Conservation (phyloP, 257 asterid species). For the Ilex aquifolium region DNA sequence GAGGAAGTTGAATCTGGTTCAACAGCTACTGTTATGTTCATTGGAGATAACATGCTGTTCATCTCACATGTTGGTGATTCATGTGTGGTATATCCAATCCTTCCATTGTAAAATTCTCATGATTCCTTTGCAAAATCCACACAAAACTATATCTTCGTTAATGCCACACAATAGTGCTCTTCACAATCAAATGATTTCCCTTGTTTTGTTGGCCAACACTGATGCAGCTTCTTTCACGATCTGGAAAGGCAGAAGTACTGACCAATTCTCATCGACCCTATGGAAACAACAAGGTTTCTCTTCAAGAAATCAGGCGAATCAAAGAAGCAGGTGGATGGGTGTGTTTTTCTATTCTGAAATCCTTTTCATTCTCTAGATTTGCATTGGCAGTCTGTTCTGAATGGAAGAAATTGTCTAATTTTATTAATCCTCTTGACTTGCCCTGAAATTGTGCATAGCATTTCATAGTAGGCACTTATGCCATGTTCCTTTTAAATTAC, state of each 20-base stretch:
- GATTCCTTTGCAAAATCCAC: too few relatives aligned
- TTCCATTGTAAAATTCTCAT: too few relatives aligned
- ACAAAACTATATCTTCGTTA: too few relatives aligned
- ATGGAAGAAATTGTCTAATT: background rate
- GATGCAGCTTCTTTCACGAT: slow-evolving; percentile 65
- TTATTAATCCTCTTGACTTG: background rate
- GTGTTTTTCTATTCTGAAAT: slow-evolving; percentile 26
- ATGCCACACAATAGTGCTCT: background rate
- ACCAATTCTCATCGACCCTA: slow-evolving; percentile 92
- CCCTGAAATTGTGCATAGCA: background rate
- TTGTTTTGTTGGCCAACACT: background rate
- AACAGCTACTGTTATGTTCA: slow-evolving; percentile 76
- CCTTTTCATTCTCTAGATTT: background rate
- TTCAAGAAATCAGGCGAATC: slow-evolving; percentile 77
- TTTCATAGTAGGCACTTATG: background rate
- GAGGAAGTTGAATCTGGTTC: slow-evolving; percentile 84
- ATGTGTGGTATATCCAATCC: slow-evolving; percentile 45
- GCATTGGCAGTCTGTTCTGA: background rate
- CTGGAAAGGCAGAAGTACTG: slow-evolving; percentile 61
- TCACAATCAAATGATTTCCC: background rate
- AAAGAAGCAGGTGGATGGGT: slow-evolving; percentile 98
- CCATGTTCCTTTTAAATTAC: too few relatives aligned
- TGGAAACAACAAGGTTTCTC: slow-evolving; percentile 58
- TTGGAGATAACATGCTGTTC: slow-evolving; percentile 47
- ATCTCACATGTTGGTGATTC: slow-evolving; percentile 93